phyloP scores from a whole-genome alignment of 2,329 filamentous ascomycete genomes.

The Fusarium devonianum region DNA sequence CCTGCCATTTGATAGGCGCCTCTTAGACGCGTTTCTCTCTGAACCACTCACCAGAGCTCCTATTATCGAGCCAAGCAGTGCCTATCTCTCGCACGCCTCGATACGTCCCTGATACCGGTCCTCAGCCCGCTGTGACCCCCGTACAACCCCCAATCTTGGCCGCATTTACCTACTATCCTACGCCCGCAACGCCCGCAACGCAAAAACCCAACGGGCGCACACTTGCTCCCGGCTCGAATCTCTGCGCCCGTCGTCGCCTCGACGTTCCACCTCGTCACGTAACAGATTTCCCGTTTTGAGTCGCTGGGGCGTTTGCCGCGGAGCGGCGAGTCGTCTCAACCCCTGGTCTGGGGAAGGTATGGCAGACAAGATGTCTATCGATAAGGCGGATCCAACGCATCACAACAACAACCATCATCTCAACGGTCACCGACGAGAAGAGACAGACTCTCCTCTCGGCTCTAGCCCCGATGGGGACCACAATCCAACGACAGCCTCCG shows the following conservation, averaged over 20 bases:
- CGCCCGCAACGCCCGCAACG: constrained; percentile 50
- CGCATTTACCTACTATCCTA: constrained; percentile 41
- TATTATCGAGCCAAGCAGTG: constrained; percentile 23
- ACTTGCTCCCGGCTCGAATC: constrained; percentile 40
- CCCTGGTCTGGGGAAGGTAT: constrained; percentile 55
- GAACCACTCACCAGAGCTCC: constrained; percentile 17
- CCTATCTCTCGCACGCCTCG: constrained; percentile 10
- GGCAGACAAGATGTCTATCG: constrained; percentile 73
- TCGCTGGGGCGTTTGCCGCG: constrained; percentile 48
- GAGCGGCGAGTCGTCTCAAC: constrained; percentile 47
- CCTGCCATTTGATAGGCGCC: constrained; percentile 43
- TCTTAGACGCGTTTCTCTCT: constrained; percentile 38
- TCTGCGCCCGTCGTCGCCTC: constrained; percentile 42
- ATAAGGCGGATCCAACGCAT: constrained; percentile 54
- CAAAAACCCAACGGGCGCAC: constrained; percentile 48
- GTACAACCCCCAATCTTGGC: constrained; percentile 42
- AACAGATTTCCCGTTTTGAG: constrained; percentile 47
- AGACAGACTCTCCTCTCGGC: constrained; percentile 67
- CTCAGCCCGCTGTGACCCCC: constrained; percentile 35
- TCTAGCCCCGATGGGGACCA: constrained; percentile 67
- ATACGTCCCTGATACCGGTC: constrained; percentile 22
- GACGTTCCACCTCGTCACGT: constrained; percentile 45
- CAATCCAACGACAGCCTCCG: constrained; percentile 43
- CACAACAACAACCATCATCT: constrained; percentile 44
- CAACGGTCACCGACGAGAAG: constrained; percentile 56